Evolutionary conservation across 2,329 filamentous ascomycete genomes (phyloP).

Genomic region (Coniella vitis): DNA sequence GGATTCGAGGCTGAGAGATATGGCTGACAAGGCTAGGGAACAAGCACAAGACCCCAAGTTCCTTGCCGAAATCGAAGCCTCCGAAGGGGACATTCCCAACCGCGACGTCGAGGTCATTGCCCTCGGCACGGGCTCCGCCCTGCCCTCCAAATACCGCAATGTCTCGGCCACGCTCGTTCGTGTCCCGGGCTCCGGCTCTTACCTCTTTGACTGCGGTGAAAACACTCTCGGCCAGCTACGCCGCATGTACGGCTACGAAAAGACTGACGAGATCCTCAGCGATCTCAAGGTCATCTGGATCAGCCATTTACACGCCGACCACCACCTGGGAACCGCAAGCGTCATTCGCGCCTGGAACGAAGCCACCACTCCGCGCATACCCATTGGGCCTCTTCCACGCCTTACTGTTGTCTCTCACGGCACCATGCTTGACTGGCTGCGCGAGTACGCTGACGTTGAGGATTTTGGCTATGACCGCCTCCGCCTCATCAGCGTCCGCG

Average conservation of each 20-base stretch:
- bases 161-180: slow-evolving; percentile 83
- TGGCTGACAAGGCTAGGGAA: slow-evolving; percentile 44
- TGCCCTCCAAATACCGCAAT: slow-evolving; percentile 90
- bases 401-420: slow-evolving; percentile 63
- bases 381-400: slow-evolving; percentile 4
- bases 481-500: slow-evolving; percentile 23
- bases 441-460: slow-evolving; percentile 74
- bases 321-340: slow-evolving; percentile 79
- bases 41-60: slow-evolving; percentile 39
- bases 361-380: slow-evolving; percentile 31
- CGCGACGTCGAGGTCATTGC: slow-evolving; percentile 74
- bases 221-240: slow-evolving; percentile 83
- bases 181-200: slow-evolving; percentile 79
- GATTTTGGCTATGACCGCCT: slow-evolving; percentile 61
- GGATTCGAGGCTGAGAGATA: slow-evolving; percentile 35
- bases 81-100: slow-evolving; percentile 61
- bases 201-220: slow-evolving; percentile 87
- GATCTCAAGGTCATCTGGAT: slow-evolving; percentile 84
- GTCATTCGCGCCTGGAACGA: slow-evolving; percentile 80
- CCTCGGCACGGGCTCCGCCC: slow-evolving; percentile 83
- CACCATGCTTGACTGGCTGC: slow-evolving; percentile 68
- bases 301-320: slow-evolving; percentile 92
- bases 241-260: slow-evolving; percentile 60
- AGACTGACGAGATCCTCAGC: slow-evolving; percentile 64
- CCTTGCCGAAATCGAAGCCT: slow-evolving; percentile 39